These are phyloP conservation scores for Paragyromitra xinjiangensis DNA, from an alignment of 495 filamentous ascomycete species.

Conservation along the genomic window DNA sequence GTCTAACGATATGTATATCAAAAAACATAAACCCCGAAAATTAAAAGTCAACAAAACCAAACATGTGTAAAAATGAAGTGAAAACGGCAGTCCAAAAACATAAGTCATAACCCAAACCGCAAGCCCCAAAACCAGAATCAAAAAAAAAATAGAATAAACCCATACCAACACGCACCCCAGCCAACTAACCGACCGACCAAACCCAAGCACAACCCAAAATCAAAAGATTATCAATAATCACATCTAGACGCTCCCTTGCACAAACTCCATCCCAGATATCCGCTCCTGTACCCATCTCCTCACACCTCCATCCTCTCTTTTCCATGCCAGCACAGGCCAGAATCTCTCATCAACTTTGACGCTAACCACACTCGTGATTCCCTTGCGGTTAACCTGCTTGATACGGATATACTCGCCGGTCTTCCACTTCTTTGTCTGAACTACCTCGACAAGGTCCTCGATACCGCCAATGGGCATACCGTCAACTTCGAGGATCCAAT, in stretches of 20 bases:
- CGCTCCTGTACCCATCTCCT: conserved; percentile 52
- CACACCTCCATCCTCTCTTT: conserved; percentile 41
- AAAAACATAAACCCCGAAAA: conserved; percentile 5
- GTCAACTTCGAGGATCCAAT: conserved; percentile 57
- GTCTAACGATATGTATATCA: not conserved
- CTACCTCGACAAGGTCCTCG: conserved; percentile 52
- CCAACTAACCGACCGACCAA: conserved; percentile 14
- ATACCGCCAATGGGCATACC: conserved; percentile 47
- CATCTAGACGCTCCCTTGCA: conserved; percentile 46
- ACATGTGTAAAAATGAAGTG: not conserved
- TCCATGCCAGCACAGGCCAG: conserved; percentile 55
- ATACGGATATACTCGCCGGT: conserved; percentile 55
- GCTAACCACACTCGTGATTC: conserved; percentile 55
- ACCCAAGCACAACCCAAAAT: conserved; percentile 22
- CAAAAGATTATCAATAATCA: conserved; percentile 24
- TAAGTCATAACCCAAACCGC: conserved; percentile 18
- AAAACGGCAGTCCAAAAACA: not conserved
- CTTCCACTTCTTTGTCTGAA: conserved; percentile 55
- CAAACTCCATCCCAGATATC: conserved; percentile 53
- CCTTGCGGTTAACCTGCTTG: conserved; percentile 57
- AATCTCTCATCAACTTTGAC: conserved; percentile 56
- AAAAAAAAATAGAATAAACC: conserved; percentile 21
- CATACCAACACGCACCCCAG: conserved; percentile 13
- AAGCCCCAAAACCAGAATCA: conserved; percentile 12
- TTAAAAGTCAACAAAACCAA: conserved; percentile 17